Percentiles rank a stretch among this genome's conserved stretches.
Conservation (phyloP, 2,329 filamentous ascomycete species). For the Stemphylium lycopersici region DNA sequence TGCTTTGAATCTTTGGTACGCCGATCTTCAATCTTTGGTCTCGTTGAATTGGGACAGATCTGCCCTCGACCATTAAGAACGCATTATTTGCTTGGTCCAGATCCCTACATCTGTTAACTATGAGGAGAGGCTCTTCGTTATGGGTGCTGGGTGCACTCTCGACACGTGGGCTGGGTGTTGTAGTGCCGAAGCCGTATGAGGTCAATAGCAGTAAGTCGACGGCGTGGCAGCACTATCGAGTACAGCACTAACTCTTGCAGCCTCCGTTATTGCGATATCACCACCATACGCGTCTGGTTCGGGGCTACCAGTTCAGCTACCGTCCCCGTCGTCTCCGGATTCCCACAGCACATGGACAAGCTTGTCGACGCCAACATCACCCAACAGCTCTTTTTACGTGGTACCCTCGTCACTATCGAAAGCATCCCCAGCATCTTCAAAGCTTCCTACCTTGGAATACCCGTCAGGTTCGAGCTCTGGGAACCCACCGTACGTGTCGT, state of each 20-base stretch:
- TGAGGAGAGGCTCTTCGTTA: constrained; percentile 23
- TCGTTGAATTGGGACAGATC: background rate
- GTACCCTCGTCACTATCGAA: too few species aligned
- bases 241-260: constrained; percentile 12
- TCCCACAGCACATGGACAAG: constrained; percentile 1
- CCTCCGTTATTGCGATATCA: constrained; percentile 14
- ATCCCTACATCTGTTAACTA: constrained; percentile 16
- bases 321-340: constrained; percentile 1
- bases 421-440: too few species aligned
- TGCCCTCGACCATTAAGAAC: constrained; percentile 20
- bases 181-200: constrained; percentile 13
- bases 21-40: constrained; percentile 10
- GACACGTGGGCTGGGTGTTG: constrained; percentile 18
- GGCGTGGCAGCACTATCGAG: background rate
- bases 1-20: constrained; percentile 8
- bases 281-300: constrained; percentile 22
- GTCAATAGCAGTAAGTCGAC: constrained; percentile 20
- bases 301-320: background rate
- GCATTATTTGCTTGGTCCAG: constrained; percentile 6
- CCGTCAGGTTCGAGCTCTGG: constrained; percentile 6
- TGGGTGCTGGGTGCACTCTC: constrained; percentile 27
- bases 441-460: constrained; percentile 3
- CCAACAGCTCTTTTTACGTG: too few species aligned
- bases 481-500: background rate
- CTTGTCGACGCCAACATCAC: background rate